Evolutionary conservation across 2,329 filamentous ascomycete species (phyloP).

Genomic region (Leptographium procerum): DNA sequence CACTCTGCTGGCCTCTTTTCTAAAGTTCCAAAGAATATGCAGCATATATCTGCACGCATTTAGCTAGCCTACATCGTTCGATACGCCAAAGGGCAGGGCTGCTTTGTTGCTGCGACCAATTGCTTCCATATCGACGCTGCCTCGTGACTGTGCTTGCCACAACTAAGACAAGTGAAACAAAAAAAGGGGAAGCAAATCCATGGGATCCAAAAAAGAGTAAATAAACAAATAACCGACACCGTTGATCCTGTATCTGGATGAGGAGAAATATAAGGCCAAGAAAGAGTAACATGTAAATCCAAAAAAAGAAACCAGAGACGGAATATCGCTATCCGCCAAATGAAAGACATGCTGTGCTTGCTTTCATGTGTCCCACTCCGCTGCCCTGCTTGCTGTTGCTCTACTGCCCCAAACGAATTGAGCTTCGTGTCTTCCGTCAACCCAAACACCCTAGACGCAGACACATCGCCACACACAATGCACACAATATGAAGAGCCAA

Average conservation of each 20-base stretch:
- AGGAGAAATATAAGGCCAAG: slow-evolving; percentile 1
- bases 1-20: no score
- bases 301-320: not conserved
- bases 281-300: not conserved
- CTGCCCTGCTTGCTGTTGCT: not conserved
- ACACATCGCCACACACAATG: not conserved
- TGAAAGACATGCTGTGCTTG: not conserved
- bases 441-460: not conserved
- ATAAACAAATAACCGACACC: slow-evolving; percentile 13
- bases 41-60: not conserved
- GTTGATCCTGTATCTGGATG: slow-evolving; percentile 10
- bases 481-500: slow-evolving; percentile 6
- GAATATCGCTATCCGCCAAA: not conserved
- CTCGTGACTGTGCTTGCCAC: not conserved
- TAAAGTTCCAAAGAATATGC: no score
- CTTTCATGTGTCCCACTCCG: not conserved
- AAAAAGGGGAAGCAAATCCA: slow-evolving; percentile 12
- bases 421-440: not conserved
- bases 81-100: not conserved
- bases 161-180: not conserved
- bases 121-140: not conserved
- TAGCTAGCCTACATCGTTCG: not conserved
- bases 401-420: not conserved
- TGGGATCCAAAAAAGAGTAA: slow-evolving; percentile 8
- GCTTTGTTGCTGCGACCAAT: not conserved